These are phyloP conservation scores for Sphagnum fallax DNA, from an alignment of 228 moss, liverwort and hornwort species.

Conservation along the genomic window DNA sequence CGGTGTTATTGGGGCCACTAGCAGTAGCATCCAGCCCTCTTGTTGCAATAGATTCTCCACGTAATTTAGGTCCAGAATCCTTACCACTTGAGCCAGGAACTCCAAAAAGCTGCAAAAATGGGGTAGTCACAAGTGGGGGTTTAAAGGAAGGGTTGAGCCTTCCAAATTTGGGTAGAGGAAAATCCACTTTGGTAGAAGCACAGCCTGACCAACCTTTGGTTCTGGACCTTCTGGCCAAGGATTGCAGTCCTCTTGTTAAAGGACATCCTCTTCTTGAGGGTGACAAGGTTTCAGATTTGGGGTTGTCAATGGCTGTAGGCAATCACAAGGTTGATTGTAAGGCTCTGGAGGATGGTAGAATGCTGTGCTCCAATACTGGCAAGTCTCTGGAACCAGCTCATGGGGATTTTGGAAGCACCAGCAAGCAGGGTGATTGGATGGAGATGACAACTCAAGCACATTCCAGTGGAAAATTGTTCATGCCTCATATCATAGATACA, in stretches of 20 bases:
- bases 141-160: not conserved
- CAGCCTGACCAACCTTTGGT: not conserved
- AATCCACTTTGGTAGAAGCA: not conserved
- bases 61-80: not conserved
- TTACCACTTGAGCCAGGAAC: conserved; percentile 1
- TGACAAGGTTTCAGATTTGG: not conserved
- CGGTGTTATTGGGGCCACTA: not conserved
- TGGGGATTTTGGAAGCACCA: too few relatives aligned
- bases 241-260: too few relatives aligned
- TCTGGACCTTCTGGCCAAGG: too few relatives aligned
- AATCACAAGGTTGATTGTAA: not conserved
- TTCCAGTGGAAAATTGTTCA: not conserved
- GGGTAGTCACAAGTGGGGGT: not conserved
- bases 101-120: not conserved
- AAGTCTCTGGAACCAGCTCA: too few relatives aligned
- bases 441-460: too few relatives aligned
- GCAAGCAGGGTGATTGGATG: too few relatives aligned
- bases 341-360: not conserved
- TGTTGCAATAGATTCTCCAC: not conserved
- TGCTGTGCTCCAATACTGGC: not conserved
- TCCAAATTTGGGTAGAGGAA: not conserved
- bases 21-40: not conserved
- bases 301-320: not conserved
- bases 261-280: not conserved
- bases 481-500: not conserved